phyloP scores from a whole-genome alignment of 1,139 yeast species.

The Oligophagozyma castellii region DNA sequence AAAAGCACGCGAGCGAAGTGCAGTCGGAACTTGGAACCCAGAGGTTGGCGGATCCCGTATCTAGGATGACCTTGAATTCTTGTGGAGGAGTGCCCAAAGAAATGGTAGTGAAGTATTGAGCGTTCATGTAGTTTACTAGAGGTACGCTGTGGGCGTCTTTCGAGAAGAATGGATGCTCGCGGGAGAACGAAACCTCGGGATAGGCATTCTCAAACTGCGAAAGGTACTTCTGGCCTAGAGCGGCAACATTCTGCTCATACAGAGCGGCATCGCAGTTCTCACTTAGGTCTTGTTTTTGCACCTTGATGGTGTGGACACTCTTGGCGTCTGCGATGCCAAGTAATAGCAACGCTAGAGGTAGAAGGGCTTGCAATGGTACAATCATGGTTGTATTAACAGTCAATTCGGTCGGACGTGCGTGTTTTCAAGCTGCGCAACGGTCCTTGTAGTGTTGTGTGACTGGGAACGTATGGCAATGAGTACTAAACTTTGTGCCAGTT shows the following conservation, averaged over 20 bases:
- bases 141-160: constrained; percentile 53
- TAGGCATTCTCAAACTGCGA: constrained; percentile 36
- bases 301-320: constrained; percentile 46
- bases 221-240: constrained; percentile 65
- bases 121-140: constrained; percentile 81
- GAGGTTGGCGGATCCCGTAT: constrained; percentile 90
- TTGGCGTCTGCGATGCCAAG: constrained; percentile 32
- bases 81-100: constrained; percentile 88
- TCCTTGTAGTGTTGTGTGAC: too few species aligned
- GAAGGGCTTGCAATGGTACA: constrained; percentile 46
- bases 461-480: too few species aligned
- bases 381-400: constrained; percentile 3
- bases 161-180: constrained; percentile 16
- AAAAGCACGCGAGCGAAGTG: constrained; percentile 84
- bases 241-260: constrained; percentile 49
- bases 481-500: too few species aligned
- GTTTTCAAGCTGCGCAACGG: neutral
- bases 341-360: constrained; percentile 53
- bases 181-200: constrained; percentile 22
- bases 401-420: too few species aligned
- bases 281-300: constrained; percentile 48
- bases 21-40: constrained; percentile 93
- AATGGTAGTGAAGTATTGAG: constrained; percentile 88
- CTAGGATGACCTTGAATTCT: constrained; percentile 76
- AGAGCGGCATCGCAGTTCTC: constrained; percentile 47